Percentiles rank a stretch among this genome's conserved stretches.
Evolutionary conservation across 2,329 filamentous ascomycete genomes (phyloP).

Genomic region (Blastomyces silverae): DNA sequence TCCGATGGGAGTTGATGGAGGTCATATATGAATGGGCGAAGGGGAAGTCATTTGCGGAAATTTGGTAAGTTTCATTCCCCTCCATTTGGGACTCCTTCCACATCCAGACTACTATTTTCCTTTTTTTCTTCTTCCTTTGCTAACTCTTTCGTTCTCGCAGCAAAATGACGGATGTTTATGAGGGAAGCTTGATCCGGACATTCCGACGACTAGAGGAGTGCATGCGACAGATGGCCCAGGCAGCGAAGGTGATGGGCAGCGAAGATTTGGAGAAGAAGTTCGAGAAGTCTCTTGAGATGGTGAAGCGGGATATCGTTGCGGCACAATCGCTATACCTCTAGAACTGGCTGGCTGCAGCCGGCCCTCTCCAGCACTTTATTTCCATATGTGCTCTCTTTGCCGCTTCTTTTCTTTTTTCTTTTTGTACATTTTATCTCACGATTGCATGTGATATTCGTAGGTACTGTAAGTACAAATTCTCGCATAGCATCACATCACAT

Average conservation of each 20-base stretch:
- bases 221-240: slow-evolving; percentile 89
- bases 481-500: not conserved
- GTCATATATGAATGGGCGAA: slow-evolving; percentile 89
- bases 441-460: slow-evolving; percentile 1
- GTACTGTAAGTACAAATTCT: slow-evolving; percentile 1
- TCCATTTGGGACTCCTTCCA: not conserved
- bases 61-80: slow-evolving; percentile 63
- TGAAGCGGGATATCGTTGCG: slow-evolving; percentile 88
- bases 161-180: slow-evolving; percentile 99
- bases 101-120: not conserved
- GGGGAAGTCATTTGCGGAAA: slow-evolving; percentile 81
- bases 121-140: not conserved
- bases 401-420: not conserved
- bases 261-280: slow-evolving; percentile 91
- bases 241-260: slow-evolving; percentile 95
- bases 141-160: slow-evolving; percentile 42
- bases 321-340: slow-evolving; percentile 89
- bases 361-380: not conserved
- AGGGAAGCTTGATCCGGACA: slow-evolving; percentile 89
- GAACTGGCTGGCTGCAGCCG: slow-evolving; percentile 20
- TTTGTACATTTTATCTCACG: not conserved
- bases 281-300: slow-evolving; percentile 74
- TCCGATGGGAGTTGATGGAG: slow-evolving; percentile 97
- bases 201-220: slow-evolving; percentile 94
- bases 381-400: not conserved